phyloP scores from a whole-genome alignment of 83 land plant species.

The Larix sibirica region DNA sequence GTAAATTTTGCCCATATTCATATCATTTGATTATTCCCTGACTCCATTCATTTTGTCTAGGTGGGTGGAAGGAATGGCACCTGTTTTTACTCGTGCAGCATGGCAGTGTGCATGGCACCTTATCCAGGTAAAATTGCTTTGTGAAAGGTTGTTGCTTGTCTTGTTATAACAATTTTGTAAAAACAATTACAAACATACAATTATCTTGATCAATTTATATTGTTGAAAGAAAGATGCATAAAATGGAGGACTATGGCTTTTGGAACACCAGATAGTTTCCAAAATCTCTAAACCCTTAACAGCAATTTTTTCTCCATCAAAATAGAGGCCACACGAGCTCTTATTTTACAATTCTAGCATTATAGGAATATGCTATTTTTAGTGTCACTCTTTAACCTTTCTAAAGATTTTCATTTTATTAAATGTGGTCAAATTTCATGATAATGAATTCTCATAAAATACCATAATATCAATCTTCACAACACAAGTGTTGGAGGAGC shows the following conservation, averaged over 20 bases:
- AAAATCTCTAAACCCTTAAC: too few relatives aligned
- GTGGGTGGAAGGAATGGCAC: constrained; percentile 99
- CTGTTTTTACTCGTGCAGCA: constrained; percentile 90
- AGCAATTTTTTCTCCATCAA: too few relatives aligned
- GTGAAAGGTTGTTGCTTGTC: background rate
- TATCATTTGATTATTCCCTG: background rate
- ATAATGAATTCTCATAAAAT: too few relatives aligned
- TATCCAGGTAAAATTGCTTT: constrained; percentile 75
- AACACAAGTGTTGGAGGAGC: too few relatives aligned
- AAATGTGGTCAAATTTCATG: too few relatives aligned
- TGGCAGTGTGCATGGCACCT: constrained; percentile 95
- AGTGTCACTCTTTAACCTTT: too few relatives aligned
- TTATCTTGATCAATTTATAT: background rate
- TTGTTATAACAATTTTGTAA: background rate
- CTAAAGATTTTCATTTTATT: too few relatives aligned
- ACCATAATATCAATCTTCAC: too few relatives aligned
- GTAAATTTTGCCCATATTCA: background rate
- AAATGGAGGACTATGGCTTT: background rate
- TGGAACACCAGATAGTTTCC: background rate
- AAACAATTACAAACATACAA: background rate
- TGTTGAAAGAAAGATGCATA: background rate
- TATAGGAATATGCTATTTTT: too few relatives aligned
- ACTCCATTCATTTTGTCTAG: constrained; percentile 27
- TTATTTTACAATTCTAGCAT: too few relatives aligned
- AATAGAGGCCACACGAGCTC: too few relatives aligned